Evolutionary conservation across 2,329 filamentous ascomycete species (phyloP).

Genomic region (Leptosphaerulina australis): DNA sequence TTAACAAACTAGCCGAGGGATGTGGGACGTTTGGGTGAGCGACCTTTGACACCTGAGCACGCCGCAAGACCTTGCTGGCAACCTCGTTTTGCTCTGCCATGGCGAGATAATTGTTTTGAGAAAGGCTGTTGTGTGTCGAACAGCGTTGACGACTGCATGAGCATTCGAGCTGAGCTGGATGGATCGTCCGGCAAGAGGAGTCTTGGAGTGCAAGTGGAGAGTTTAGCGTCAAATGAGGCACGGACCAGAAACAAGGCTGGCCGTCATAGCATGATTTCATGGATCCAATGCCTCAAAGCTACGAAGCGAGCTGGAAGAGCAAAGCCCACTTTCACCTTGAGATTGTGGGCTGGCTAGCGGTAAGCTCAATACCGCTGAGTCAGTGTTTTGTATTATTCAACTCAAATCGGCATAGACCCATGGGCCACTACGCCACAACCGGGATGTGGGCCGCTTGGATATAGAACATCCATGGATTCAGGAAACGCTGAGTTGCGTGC

Average conservation of each 20-base stretch:
- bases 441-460: neutral
- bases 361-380: neutral
- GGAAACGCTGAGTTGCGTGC: slow-evolving; percentile 4
- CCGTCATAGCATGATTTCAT: slow-evolving; percentile 18
- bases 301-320: slow-evolving; percentile 7
- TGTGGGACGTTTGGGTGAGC: slow-evolving; percentile 15
- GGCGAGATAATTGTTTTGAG: slow-evolving; percentile 23
- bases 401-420: neutral
- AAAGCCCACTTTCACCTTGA: slow-evolving; percentile 7
- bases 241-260: slow-evolving; percentile 18
- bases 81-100: slow-evolving; percentile 50
- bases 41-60: slow-evolving; percentile 54
- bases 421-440: slow-evolving; percentile 1
- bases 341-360: neutral
- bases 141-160: too few species aligned
- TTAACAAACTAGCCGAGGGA: slow-evolving; percentile 12
- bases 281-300: slow-evolving; percentile 7
- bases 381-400: slow-evolving; percentile 4
- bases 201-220: slow-evolving; percentile 20
- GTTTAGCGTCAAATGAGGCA: slow-evolving; percentile 15
- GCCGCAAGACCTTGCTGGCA: slow-evolving; percentile 51
- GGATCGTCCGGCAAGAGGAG: slow-evolving; percentile 19
- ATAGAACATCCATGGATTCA: too few species aligned
- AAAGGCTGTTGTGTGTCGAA: slow-evolving; percentile 9
- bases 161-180: slow-evolving; percentile 15